Conservation (phyloP, 257 asterid species). For the Jacaranda copaia region DNA sequence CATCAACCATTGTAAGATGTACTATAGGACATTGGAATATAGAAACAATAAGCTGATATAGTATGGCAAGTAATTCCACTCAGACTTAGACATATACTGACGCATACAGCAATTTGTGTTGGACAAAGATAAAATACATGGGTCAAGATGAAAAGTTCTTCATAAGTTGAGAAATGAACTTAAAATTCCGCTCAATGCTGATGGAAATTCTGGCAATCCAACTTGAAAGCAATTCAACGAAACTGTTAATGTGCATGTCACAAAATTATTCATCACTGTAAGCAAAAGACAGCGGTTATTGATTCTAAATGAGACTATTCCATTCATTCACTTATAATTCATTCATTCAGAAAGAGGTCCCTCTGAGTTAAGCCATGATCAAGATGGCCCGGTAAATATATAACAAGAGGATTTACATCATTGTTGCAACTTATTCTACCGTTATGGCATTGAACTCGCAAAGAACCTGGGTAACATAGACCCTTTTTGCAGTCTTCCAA, state of each 20-base stretch:
- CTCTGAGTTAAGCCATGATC: neutral
- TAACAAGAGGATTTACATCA: neutral
- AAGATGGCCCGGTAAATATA: neutral
- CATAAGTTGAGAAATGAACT: neutral
- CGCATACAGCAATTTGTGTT: slow-evolving; percentile 10
- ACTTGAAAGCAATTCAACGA: too few species aligned
- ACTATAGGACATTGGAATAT: neutral
- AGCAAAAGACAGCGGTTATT: neutral
- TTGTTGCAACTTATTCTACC: neutral
- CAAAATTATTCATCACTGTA: too few species aligned
- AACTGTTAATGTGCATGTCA: too few species aligned
- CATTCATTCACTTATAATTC: slow-evolving; percentile 4
- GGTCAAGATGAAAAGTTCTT: neutral
- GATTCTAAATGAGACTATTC: neutral
- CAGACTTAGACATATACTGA: too few species aligned
- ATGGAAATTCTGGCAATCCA: too few species aligned
- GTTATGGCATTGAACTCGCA: neutral
- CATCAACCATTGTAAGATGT: neutral
- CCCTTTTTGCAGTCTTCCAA: neutral
- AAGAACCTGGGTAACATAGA: neutral
- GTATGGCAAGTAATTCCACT: neutral
- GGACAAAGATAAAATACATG: neutral
- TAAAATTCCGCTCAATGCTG: neutral
- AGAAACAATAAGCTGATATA: neutral
- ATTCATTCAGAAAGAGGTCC: slow-evolving; percentile 1